Evolutionary conservation across 2,329 filamentous ascomycete species (phyloP), one percentile per base, ranked within the genome.

Genomic region (Zasmidium angulare): DNA sequence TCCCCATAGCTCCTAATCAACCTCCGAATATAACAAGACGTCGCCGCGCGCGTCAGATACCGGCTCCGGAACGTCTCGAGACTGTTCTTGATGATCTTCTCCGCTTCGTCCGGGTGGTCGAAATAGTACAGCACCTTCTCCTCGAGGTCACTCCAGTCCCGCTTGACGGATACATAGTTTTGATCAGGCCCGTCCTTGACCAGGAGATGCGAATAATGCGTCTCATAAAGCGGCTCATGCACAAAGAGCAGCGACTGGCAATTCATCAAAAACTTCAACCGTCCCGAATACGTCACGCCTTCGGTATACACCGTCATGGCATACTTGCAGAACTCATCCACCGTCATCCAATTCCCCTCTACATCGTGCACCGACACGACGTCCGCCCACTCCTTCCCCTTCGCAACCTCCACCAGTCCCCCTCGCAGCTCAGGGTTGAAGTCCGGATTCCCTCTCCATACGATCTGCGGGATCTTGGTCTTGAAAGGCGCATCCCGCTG

Each of bases 341-440:
- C 56, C 1, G 58, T 51, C 20, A 69, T 55, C 36, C 59, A 55
- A 20, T 60, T 55, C n/a, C n/a, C n/a, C 26, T 56, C 55, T 10
- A 51, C 31, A 7, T 49, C 50, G 50, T 68, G 52, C 12, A 67
- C 53, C 22, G 58, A 65, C 17, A 66, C 61, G 1, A 77, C 70
- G 55, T 76, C 72, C 2, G 71, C 70, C 75, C 75, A 77, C 1
- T 62, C 23, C 54, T 74, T 72, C 1, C 64, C 71, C 1, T 63
- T 51, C 1, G 71, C 69, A 1, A 54, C 57, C 11, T 68, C 60
- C 0, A 76, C 17, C 12, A 77, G 62, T 12, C 65, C 61, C 9
- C 70, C 56, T 3, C 72, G 65, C 2, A 72, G 61, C 12, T 53
- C 57, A 2, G 56, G 47, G 21, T 67, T 66, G 17, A 69, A 56